phyloP scores from a whole-genome alignment of 441 rosid species.

The Euphorbia corollata region DNA sequence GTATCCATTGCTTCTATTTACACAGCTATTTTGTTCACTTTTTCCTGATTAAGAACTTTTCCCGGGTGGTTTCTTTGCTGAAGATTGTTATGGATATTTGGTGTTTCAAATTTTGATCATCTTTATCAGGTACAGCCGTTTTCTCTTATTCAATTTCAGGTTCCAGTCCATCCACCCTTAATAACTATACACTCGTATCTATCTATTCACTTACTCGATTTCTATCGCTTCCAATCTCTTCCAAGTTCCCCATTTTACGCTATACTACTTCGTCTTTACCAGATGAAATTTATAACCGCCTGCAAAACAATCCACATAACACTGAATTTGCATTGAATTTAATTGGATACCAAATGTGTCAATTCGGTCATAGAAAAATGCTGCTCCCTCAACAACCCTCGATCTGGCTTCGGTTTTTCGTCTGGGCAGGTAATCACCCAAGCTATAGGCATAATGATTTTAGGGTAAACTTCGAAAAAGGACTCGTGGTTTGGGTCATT shows the following conservation, averaged over 20 bases:
- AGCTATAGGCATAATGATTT: conserved; percentile 56
- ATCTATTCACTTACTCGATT: conserved; percentile 22
- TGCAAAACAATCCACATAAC: conserved; percentile 35
- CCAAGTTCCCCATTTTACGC: conserved; percentile 23
- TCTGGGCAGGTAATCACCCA: conserved; percentile 72
- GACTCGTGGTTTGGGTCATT: too few relatives aligned
- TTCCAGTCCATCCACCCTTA: neutral
- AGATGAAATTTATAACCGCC: conserved; percentile 35
- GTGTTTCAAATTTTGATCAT: too few relatives aligned
- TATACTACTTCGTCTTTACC: conserved; percentile 34
- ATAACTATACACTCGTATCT: conserved; percentile 19
- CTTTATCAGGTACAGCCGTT: too few relatives aligned
- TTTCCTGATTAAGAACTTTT: too few relatives aligned
- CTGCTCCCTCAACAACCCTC: conserved; percentile 28
- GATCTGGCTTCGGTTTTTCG: conserved; percentile 56
- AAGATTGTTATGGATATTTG: too few relatives aligned
- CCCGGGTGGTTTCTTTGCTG: too few relatives aligned
- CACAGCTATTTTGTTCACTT: too few relatives aligned
- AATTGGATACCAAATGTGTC: conserved; percentile 44
- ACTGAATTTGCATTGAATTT: conserved; percentile 36
- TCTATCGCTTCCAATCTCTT: conserved; percentile 18
- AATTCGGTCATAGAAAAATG: conserved; percentile 50
- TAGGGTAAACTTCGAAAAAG: too few relatives aligned
- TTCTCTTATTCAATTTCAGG: neutral
- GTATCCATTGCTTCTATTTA: too few relatives aligned